A percentile compares a stretch with the other conserved stretches of the same genome.
Evolutionary conservation across 495 filamentous ascomycete genomes (phyloP).

Genomic region (Hypoxylon rickii): DNA sequence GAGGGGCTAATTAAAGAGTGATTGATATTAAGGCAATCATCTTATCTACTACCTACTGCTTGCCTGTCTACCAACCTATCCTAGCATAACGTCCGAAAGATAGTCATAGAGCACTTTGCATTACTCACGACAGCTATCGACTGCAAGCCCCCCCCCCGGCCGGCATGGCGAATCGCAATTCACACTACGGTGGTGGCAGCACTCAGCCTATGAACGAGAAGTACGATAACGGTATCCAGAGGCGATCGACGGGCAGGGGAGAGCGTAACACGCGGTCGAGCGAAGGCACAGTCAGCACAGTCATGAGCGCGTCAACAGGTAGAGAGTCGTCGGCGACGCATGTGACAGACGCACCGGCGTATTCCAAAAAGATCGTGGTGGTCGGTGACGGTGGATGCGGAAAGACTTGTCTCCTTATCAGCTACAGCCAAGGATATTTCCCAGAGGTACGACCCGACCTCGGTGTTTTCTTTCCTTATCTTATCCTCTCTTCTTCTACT

Average conservation of each 20-base stretch:
- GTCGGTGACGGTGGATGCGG: constrained; percentile 98
- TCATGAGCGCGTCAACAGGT: constrained; percentile 64
- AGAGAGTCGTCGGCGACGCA: constrained; percentile 78
- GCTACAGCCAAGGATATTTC: constrained; percentile 97
- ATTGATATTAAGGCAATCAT: constrained; percentile 1
- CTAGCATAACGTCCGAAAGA: background rate
- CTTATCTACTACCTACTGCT: background rate
- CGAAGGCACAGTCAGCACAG: constrained; percentile 82
- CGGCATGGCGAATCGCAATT: constrained; percentile 53
- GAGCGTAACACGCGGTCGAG: constrained; percentile 53
- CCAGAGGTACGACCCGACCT: constrained; percentile 77
- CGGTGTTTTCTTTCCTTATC: background rate
- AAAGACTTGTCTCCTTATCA: constrained; percentile 97
- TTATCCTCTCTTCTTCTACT: background rate
- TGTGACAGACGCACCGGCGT: constrained; percentile 86
- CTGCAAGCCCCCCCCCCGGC: constrained; percentile 3
- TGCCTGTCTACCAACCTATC: background rate
- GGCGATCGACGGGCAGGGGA: constrained; percentile 41
- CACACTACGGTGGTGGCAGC: constrained; percentile 39
- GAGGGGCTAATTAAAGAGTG: background rate
- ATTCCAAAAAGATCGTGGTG: constrained; percentile 98
- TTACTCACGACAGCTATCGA: constrained; percentile 4
- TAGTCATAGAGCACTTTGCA: no score
- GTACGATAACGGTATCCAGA: constrained; percentile 48
- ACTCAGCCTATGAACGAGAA: constrained; percentile 39